Conservation (phyloP, 192 early-diverging fungal genomes). For the Coemansia sp. region DNA sequence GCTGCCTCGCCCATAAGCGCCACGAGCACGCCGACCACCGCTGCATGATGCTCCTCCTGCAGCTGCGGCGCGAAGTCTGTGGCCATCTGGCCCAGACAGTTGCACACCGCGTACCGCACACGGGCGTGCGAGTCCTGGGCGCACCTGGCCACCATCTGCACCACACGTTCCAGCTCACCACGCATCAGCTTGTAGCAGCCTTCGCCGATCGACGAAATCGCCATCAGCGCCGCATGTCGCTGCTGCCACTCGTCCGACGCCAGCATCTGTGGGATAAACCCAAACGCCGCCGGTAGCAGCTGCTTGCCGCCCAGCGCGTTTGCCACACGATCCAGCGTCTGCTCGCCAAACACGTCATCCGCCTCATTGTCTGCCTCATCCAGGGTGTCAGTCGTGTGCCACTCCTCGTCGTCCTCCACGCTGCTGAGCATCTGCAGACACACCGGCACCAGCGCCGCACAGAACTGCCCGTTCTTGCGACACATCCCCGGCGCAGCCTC, state of each 20-base stretch:
- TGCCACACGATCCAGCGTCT: constrained; percentile 94
- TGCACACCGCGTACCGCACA: constrained; percentile 95
- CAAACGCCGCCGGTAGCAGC: constrained; percentile 86
- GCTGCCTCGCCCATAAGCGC: constrained; percentile 80
- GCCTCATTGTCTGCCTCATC: constrained; percentile 92
- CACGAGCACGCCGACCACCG: constrained; percentile 75
- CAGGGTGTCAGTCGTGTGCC: constrained; percentile 85
- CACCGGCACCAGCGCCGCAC: constrained; percentile 76
- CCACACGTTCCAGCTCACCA: constrained; percentile 79
- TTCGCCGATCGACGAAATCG: constrained; percentile 95
- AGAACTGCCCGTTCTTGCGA: constrained; percentile 86
- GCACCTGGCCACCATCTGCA: constrained; percentile 77
- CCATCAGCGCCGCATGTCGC: constrained; percentile 90
- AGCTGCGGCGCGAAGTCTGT: constrained; percentile 88
- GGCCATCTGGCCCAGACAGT: constrained; percentile 95
- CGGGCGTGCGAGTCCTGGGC: constrained; percentile 89
- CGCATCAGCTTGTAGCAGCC: constrained; percentile 95
- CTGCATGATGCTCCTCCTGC: constrained; percentile 71
- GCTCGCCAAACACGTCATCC: constrained; percentile 87
- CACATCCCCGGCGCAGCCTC: constrained; percentile 88
- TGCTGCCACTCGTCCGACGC: constrained; percentile 80
- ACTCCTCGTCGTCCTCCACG: constrained; percentile 81
- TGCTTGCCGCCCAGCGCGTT: constrained; percentile 81
- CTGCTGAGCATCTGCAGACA: constrained; percentile 94
- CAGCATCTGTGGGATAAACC: constrained; percentile 87